Base-by-base conservation (phyloP, 495 filamentous ascomycete genomes). In the Podospora conica region DNA sequence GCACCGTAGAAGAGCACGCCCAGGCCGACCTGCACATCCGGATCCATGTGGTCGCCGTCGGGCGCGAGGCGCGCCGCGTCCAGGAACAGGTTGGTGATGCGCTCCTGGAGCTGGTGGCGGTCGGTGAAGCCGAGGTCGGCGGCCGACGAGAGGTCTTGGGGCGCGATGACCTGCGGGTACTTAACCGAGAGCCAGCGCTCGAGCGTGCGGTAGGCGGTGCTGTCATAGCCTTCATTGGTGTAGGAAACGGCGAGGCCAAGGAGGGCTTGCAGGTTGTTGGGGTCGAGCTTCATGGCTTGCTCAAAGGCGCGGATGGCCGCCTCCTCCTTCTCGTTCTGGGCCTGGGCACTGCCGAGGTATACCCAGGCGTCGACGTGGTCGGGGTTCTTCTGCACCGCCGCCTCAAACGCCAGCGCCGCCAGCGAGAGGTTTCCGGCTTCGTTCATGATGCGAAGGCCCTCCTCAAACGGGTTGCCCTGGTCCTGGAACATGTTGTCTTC, bases 231-330 rank as follows among this genome's bases (percentile, higher is more conserved):
- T 77, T 99, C 95, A 79, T 99, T 99, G 33, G 96, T 98, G 77
- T 98, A 99, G n/a, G 90, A 93, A 54, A 99, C 95, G 53, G 94
- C 92, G 21, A 99, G 83, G 4, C 91, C 92, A 93, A 99, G 97
- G 29, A 98, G 82, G 2, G 95, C 94, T 53, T 90, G 83, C 8
- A 96, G 84, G 71, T 96, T 97, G 70, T 87, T 86, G 2, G 91
- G 87, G 70, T 97, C 92, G 9, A 94, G 79, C 76, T 91, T 94
- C 59, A 97, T 80, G 15, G 94, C 92, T 71, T 94, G 91, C 79
- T 97, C 95, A 62, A 97, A 81, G 5, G 96, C 95, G n/a, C 95
- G 89, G 69, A 98, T 97, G n/a, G 96, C 96, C 6, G 95, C 95
- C 4, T 91, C 85, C 74, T 98, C 95, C 78, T 98, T 98, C 73